Conservation (phyloP, 305 asterid genomes). For the Fraxinus ornus region DNA sequence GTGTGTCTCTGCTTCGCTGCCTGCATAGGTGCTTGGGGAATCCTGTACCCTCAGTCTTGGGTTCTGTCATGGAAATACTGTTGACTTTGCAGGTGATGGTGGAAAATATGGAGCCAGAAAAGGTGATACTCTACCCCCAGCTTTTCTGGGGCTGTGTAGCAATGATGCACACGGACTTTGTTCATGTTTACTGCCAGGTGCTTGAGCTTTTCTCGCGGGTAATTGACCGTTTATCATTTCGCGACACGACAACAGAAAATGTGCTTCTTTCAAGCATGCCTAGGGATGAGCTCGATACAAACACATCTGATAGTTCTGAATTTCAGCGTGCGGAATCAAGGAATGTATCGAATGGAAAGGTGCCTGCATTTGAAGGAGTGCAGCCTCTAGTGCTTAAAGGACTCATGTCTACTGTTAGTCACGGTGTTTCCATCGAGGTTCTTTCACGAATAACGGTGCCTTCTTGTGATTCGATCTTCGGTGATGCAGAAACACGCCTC, state of each 20-base stretch:
- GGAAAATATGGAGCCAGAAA: slow-evolving; percentile 99
- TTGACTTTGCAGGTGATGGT: slow-evolving; percentile 98
- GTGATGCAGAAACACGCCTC: slow-evolving; percentile 87
- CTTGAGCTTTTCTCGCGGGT: slow-evolving; percentile 96
- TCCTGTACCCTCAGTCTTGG: slow-evolving; percentile 93
- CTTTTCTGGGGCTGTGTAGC: slow-evolving; percentile 99
- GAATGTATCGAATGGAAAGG: slow-evolving; percentile 49
- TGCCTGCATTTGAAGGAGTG: slow-evolving; percentile 89
- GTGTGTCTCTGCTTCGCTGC: slow-evolving; percentile 93
- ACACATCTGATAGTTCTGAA: slow-evolving; percentile 52
- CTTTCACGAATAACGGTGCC: slow-evolving; percentile 94
- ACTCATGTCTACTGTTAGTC: slow-evolving; percentile 88
- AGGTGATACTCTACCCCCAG: slow-evolving; percentile 94
- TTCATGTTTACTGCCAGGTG: slow-evolving; percentile 95
- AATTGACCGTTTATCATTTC: slow-evolving; percentile 82
- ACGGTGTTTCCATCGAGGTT: slow-evolving; percentile 81
- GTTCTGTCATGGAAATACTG: slow-evolving; percentile 89
- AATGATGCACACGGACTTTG: slow-evolving; percentile 98
- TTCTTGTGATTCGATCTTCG: slow-evolving; percentile 93
- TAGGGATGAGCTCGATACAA: slow-evolving; percentile 72
- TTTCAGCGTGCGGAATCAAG: slow-evolving; percentile 71
- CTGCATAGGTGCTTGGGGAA: slow-evolving; percentile 91
- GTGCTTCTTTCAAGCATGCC: slow-evolving; percentile 99
- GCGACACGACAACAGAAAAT: slow-evolving; percentile 94
- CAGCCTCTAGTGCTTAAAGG: slow-evolving; percentile 99